Base-by-base conservation (phyloP, 2,329 filamentous ascomycete species). In the Emericellopsis cladophorae region DNA sequence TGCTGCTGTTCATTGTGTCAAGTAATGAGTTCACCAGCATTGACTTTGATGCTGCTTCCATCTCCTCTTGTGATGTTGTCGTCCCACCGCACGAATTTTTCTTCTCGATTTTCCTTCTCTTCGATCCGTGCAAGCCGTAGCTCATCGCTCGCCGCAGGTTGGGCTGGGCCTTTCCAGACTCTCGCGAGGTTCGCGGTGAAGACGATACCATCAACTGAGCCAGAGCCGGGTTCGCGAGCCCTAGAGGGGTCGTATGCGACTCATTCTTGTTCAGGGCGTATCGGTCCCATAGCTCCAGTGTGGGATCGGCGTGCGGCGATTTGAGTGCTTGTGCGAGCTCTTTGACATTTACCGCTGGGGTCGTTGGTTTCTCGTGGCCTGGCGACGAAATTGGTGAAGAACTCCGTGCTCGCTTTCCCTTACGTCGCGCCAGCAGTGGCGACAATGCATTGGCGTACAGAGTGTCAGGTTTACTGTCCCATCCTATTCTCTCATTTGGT, bases 271-370 rank as follows among this genome's bases (percentile, higher is more conserved):
- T 58, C 14, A 76, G 59, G 31, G 81, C 74, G 54, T 85, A 87
- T 40, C 81, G 77, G 49, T 83, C 84, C 84, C 84, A 90, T 2
- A 89, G 60, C 47, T 89, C 82, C 26, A 81, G 60, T 3, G 81
- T 82, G 31, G 84, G 81, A 51, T 89, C 83, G 26, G 78, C 72
- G 47, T 81, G 75, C 11, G 80, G 79, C 1, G 81, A 82, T 48
- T 73, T 79, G 35, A 84, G 58, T 1, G 74, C 66, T 41, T 71
- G 66, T 32, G 73, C 70, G 34, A 81, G 59, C 46, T 70, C 68
- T 51, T 76, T 71, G 32, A 79, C 60, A 49, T 83, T 76, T 45
- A 80, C 62, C 0, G 69, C 52, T 7, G 67, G 65, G 1, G 64
- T 61, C 22, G 55, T 58, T 6, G 59, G 50, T 39, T 64, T 68